phyloP scores from a whole-genome alignment of 1,284 basidiomycete species.

The Microbotryum lychnidis-dioicae region DNA sequence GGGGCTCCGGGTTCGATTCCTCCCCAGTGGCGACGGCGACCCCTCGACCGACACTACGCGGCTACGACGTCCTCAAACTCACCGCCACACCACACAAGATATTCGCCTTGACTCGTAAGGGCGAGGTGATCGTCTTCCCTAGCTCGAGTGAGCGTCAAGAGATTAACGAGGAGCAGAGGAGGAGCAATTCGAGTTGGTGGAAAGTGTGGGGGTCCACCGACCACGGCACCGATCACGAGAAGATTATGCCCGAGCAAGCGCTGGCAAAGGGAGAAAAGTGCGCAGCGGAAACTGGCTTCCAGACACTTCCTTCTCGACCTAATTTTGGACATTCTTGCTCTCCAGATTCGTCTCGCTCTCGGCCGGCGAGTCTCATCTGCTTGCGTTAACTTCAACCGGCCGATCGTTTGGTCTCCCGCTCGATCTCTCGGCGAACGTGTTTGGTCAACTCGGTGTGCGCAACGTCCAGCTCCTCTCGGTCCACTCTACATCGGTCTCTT shows the following conservation, averaged over 20 bases:
- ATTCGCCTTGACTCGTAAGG: slow-evolving; percentile 52
- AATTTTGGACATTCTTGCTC: background rate
- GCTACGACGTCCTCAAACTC: slow-evolving; percentile 64
- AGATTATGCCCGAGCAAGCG: slow-evolving; percentile 46
- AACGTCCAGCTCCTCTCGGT: slow-evolving; percentile 43
- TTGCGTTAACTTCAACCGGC: slow-evolving; percentile 74
- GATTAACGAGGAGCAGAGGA: slow-evolving; percentile 28
- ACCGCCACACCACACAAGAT: slow-evolving; percentile 51
- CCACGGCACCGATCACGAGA: slow-evolving; percentile 41
- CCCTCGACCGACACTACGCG: slow-evolving; percentile 54
- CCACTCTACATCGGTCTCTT: slow-evolving; percentile 33
- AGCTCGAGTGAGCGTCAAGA: slow-evolving; percentile 40
- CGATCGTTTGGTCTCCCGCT: slow-evolving; percentile 73
- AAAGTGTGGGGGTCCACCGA: slow-evolving; percentile 37
- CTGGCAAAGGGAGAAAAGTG: slow-evolving; percentile 51
- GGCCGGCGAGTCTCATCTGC: slow-evolving; percentile 69
- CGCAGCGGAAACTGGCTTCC: slow-evolving; percentile 16
- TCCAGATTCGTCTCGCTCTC: slow-evolving; percentile 62
- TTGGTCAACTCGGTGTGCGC: slow-evolving; percentile 76
- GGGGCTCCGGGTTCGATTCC: slow-evolving; percentile 58
- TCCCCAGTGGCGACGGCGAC: slow-evolving; percentile 33
- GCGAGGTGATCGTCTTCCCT: slow-evolving; percentile 30
- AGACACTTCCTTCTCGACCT: background rate
- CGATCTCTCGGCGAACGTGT: slow-evolving; percentile 65
- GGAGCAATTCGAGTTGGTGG: slow-evolving; percentile 33